A percentile compares a stretch with the other conserved stretches of the same genome.
Evolutionary conservation across 352 stramenopile species (phyloP).

Genomic region (Globisporangium cystogenes): DNA sequence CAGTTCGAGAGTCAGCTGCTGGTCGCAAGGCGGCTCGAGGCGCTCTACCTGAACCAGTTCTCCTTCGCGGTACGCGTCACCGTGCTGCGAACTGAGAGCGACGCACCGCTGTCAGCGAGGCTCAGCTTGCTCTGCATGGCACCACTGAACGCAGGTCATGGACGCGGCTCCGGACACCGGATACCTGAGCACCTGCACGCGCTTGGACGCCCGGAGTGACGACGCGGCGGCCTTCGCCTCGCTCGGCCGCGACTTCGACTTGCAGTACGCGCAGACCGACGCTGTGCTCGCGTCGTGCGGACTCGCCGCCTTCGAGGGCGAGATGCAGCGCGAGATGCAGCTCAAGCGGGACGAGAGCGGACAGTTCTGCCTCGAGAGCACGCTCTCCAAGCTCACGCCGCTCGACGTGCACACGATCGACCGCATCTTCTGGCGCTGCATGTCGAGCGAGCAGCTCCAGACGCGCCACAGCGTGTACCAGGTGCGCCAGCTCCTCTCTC

Average conservation of each 20-base stretch:
- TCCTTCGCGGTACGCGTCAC: slow-evolving; percentile 1
- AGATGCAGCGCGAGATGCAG: slow-evolving; percentile 3
- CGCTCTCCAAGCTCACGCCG: slow-evolving; percentile 25
- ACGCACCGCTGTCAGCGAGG: no score
- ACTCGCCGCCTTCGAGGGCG: slow-evolving; percentile 19
- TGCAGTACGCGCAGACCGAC: slow-evolving; percentile 22
- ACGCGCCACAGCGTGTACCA: slow-evolving; percentile 2
- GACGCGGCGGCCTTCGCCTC: slow-evolving; percentile 25
- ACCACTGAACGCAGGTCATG: no score
- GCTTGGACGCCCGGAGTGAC: slow-evolving; percentile 10
- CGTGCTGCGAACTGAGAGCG: no score
- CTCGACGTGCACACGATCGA: slow-evolving; percentile 24
- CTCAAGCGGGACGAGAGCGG: not conserved
- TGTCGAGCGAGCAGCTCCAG: slow-evolving; percentile 13
- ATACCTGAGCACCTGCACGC: not conserved
- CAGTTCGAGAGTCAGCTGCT: slow-evolving; percentile 32
- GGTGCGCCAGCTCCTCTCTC: no score
- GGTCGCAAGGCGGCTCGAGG: slow-evolving; percentile 27
- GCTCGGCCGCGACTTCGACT: slow-evolving; percentile 17
- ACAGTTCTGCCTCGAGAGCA: slow-evolving; percentile 23
- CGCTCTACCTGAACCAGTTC: slow-evolving; percentile 19
- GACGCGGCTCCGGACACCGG: slow-evolving; percentile 4
- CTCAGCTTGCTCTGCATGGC: no score
- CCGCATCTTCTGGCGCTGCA: slow-evolving; percentile 22
- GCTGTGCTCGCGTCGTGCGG: slow-evolving; percentile 15